phyloP scores from a whole-genome alignment of 257 asterid species.

The Avicennia marina region DNA sequence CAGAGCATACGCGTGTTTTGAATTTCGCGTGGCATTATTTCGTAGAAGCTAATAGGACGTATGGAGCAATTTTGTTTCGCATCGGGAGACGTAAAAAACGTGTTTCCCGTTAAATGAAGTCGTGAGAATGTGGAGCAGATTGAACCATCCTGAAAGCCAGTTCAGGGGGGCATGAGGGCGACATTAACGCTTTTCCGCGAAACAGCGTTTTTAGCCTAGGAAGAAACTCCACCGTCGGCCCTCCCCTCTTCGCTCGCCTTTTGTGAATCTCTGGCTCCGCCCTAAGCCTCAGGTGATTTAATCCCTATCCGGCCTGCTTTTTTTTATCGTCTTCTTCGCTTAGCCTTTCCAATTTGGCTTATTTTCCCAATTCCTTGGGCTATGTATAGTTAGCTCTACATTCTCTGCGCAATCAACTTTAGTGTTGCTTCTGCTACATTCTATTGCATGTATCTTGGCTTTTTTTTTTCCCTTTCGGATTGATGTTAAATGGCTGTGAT shows the following conservation, averaged over 20 bases:
- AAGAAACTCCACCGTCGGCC: no score
- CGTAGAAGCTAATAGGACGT: no score
- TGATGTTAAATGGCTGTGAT: conserved; percentile 8
- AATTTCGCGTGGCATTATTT: no score
- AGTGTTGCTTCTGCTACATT: background rate
- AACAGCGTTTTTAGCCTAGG: no score
- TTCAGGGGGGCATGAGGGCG: conserved; percentile 3
- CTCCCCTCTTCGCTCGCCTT: background rate
- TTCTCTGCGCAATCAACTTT: no score
- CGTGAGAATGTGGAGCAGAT: background rate
- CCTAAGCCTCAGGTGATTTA: conserved; percentile 16
- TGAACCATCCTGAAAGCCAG: conserved; percentile 8
- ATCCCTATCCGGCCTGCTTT: conserved; percentile 15
- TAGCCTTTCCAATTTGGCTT: conserved; percentile 1
- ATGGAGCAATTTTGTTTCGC: no score
- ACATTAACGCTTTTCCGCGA: conserved; percentile 22
- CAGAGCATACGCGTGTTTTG: no score
- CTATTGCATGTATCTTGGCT: background rate
- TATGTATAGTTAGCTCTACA: no score
- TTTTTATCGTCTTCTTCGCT: conserved; percentile 17
- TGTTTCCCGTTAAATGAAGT: background rate
- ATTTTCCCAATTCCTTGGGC: conserved; percentile 1
- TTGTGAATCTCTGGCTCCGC: conserved; percentile 22
- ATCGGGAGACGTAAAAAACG: no score
- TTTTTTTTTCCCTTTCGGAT: background rate